phyloP scores from a whole-genome alignment of 1,284 basidiomycete genomes.

The Boletus sp. region DNA sequence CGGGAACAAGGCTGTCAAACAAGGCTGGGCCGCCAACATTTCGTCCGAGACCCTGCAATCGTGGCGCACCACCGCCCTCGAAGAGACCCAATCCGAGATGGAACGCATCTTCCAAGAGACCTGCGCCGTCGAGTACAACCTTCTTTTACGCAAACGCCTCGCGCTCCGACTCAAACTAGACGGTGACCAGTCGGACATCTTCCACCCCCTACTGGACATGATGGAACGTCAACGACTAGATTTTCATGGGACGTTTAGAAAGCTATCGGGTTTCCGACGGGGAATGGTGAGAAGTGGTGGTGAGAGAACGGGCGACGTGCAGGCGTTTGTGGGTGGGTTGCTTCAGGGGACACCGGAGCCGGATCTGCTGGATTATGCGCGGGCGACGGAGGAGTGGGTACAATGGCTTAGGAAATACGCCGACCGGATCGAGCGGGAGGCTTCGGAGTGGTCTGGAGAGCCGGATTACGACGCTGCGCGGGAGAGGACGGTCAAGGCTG shows the following conservation, averaged over 20 bases:
- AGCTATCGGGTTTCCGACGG: constrained; percentile 62
- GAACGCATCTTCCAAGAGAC: constrained; percentile 54
- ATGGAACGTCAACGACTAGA: constrained; percentile 73
- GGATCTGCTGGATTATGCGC: constrained; percentile 39
- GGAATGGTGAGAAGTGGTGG: constrained; percentile 32
- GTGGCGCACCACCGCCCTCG: constrained; percentile 58
- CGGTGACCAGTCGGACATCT: constrained; percentile 58
- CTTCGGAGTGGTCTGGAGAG: constrained; percentile 38
- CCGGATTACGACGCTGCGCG: constrained; percentile 40
- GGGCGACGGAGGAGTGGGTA: constrained; percentile 49
- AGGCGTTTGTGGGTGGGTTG: constrained; percentile 48
- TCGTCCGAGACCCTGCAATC: constrained; percentile 51
- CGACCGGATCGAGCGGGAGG: constrained; percentile 55
- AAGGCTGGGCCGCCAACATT: constrained; percentile 62
- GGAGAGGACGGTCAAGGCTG: constrained; percentile 42
- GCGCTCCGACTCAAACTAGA: constrained; percentile 55
- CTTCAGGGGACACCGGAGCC: constrained; percentile 47
- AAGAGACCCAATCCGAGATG: constrained; percentile 54
- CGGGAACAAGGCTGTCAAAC: constrained; percentile 48
- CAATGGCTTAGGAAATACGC: constrained; percentile 71
- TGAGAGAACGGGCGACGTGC: constrained; percentile 31
- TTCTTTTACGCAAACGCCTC: constrained; percentile 73
- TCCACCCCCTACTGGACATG: constrained; percentile 63
- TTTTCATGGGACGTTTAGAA: constrained; percentile 80
- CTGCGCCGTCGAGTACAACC: constrained; percentile 57